Percentiles rank a stretch among this genome's conserved stretches.
phyloP scores from a whole-genome alignment of 2,329 filamentous ascomycete genomes.

The Dothidotthia symphoricarpi region DNA sequence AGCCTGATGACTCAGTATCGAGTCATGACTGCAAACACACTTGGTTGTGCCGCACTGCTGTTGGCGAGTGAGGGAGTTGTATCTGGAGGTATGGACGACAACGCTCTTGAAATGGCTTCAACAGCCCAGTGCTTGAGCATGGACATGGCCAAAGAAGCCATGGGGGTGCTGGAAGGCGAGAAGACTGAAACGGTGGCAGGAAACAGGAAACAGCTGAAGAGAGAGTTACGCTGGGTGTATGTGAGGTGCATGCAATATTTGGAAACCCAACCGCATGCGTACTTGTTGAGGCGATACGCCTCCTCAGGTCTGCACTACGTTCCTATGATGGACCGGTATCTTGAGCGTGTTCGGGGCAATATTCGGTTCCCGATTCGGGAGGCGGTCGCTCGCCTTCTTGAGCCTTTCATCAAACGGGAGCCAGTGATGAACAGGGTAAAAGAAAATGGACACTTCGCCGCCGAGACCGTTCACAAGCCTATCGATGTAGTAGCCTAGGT shows the following conservation, averaged over 20 bases:
- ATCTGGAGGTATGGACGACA: background rate
- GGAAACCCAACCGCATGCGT: background rate
- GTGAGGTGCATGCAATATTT: background rate
- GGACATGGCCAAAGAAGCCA: background rate
- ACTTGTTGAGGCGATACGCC: background rate
- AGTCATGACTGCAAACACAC: background rate
- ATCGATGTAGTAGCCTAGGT: too few relatives aligned
- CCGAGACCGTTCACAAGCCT: too few relatives aligned
- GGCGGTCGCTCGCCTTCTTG: background rate
- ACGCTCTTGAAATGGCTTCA: background rate
- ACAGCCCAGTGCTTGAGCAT: background rate
- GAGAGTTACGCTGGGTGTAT: background rate
- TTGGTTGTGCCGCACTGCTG: background rate
- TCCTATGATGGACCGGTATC: conserved; percentile 1
- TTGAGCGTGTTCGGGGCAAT: background rate
- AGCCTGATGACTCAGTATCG: background rate
- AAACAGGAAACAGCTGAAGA: background rate
- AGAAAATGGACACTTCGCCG: too few relatives aligned
- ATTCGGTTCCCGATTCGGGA: background rate
- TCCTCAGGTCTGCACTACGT: background rate
- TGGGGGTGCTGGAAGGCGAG: background rate
- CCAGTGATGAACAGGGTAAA: background rate
- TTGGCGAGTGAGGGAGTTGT: background rate
- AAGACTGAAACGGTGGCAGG: background rate
- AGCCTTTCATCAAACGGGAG: background rate